Conservation (phyloP, 768 basidiomycete genomes). For the Chlorophyllum brunneum region DNA sequence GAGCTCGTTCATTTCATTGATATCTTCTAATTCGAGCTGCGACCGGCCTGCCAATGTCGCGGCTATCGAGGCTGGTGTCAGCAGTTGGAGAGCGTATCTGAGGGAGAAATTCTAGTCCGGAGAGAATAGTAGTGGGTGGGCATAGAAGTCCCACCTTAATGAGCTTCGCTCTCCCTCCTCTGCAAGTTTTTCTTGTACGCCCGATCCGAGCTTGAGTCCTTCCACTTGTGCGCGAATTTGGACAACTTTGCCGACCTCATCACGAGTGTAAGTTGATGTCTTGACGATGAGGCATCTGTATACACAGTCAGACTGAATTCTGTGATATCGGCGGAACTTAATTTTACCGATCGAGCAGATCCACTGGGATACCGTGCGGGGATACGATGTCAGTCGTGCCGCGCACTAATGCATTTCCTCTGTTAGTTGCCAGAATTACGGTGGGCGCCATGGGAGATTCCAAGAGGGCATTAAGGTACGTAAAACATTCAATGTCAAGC, state of each 20-base stretch:
- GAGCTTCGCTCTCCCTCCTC: constrained; percentile 80
- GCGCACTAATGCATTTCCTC: constrained; percentile 87
- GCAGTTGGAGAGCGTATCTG: constrained; percentile 87
- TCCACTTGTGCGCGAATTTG: constrained; percentile 85
- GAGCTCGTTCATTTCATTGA: constrained; percentile 89
- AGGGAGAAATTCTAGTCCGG: not conserved
- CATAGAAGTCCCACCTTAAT: constrained; percentile 50
- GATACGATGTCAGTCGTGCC: constrained; percentile 90
- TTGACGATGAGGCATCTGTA: constrained; percentile 90
- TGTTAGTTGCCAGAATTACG: constrained; percentile 94
- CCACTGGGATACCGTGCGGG: constrained; percentile 92
- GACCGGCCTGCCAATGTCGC: constrained; percentile 71
- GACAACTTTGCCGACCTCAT: constrained; percentile 84
- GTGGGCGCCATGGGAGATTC: constrained; percentile 98
- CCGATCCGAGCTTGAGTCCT: constrained; percentile 69
- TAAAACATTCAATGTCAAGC: constrained; percentile 99
- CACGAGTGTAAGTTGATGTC: constrained; percentile 77
- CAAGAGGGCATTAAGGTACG: constrained; percentile 92
- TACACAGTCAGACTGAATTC: constrained; percentile 6
- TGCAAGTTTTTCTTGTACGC: constrained; percentile 78
- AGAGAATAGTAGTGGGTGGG: not conserved
- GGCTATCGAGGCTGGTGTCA: constrained; percentile 89
- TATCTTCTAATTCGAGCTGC: constrained; percentile 85
- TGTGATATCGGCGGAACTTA: constrained; percentile 3
- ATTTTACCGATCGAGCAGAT: constrained; percentile 83